These are phyloP conservation scores for Afroboletus lepidellus DNA, from an alignment of 1,284 basidiomycete species.

Conservation along the genomic window DNA sequence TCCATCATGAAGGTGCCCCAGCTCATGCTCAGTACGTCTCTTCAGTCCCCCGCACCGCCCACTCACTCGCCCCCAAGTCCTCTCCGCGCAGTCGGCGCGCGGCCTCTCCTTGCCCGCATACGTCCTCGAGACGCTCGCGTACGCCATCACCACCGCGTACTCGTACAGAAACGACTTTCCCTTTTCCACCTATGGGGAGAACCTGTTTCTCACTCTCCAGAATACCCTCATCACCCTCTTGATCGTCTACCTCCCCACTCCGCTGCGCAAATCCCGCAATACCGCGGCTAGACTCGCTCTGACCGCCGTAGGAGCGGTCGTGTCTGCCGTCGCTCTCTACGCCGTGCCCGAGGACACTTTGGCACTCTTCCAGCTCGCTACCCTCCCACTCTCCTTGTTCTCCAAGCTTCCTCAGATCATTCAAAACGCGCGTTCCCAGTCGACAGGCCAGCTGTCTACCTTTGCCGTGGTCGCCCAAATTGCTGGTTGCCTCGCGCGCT, in stretches of 20 bases:
- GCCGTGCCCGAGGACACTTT: conserved; percentile 51
- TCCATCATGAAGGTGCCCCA: conserved; percentile 97
- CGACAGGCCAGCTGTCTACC: conserved; percentile 88
- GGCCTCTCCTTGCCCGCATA: conserved; percentile 84
- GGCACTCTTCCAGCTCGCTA: conserved; percentile 69
- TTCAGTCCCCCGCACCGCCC: background rate
- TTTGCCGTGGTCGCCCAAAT: conserved; percentile 86
- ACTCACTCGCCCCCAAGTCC: conserved; percentile 40
- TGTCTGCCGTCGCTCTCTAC: conserved; percentile 47
- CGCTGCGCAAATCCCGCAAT: conserved; percentile 27
- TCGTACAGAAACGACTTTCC: conserved; percentile 82
- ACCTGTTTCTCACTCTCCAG: conserved; percentile 83
- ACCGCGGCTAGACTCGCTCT: conserved; percentile 37
- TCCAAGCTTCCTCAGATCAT: conserved; percentile 87
- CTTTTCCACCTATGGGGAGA: conserved; percentile 95
- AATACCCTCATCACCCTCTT: conserved; percentile 82
- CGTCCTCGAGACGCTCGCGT: conserved; percentile 81
- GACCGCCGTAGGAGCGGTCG: conserved; percentile 42
- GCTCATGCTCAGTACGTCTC: conserved; percentile 57
- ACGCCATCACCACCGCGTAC: conserved; percentile 87
- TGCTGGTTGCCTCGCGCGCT: conserved; percentile 79
- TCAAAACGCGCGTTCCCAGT: conserved; percentile 69
- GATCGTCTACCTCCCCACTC: conserved; percentile 62
- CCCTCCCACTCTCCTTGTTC: conserved; percentile 82
- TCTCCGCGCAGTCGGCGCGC: conserved; percentile 68